Base-by-base conservation (phyloP, 1,139 yeast genomes). In the Taphrina communis region DNA sequence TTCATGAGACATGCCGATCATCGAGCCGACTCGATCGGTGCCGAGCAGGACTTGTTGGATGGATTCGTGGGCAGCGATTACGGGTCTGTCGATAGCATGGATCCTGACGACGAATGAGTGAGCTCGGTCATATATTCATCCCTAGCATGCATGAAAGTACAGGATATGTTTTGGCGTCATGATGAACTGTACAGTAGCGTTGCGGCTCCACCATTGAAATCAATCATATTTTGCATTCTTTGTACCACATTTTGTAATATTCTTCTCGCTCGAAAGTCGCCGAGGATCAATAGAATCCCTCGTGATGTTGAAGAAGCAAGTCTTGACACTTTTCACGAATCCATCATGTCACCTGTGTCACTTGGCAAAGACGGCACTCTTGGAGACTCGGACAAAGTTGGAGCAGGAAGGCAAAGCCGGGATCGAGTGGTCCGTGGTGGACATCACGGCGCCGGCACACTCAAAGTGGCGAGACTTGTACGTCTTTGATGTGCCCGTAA, bases 11-110 rank as follows among this genome's bases (percentile, higher is more conserved):
- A 63, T 41, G 53, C 17, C 12, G 48, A 63, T 11, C 46, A 46
- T 21, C 53, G 55, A 44, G 67, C 67, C 7, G 67, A 53, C 25
- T 19, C 44, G 44, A 48, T 57, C 36, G 67, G 67, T 44, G 67
- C 67, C n/a, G 67, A 63, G 14, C 55, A 48, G 19, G 67, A 50
- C 19, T 44, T 63, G 8, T 46, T 63, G 36, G 67, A 63, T 25
- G 67, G 67, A 7, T 63, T 63, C 14, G 60, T 31, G 44, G 59
- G 52, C 36, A 55, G 61, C 35, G 67, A 63, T 21, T 63, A 63
- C 36, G 67, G 67, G 14, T 55, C 61, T 8, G 41, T 46, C 21
- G 46, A 17, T 21, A 55, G 56, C 36, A n/a, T 36, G 14, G 67
- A 63, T 14, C 44, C 25, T 2, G 12, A 38, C 19, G 58, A 53